Evolutionary conservation across 306 rosid species (phyloP), one percentile per base, ranked within the genome.

Genomic region (Pterocarpus santalinus): DNA sequence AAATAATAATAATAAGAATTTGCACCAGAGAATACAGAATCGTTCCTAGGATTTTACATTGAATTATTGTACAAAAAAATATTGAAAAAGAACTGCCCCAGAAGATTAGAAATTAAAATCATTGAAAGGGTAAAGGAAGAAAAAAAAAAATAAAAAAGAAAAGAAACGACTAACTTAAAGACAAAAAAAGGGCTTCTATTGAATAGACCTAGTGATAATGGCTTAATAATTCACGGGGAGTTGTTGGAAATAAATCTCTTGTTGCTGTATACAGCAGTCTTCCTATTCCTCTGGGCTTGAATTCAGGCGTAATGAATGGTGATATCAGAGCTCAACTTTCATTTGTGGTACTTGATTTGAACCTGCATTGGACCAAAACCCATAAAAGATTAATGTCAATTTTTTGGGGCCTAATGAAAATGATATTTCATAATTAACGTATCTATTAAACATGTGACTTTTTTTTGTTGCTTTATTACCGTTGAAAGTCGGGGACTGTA

Each of bases 241-340:
- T 83, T 70, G 73, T 87, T 85, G 81, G 76, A 73, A 84, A 77
- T 87, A 77, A 86, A 77, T 87, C 78, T 76, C 89, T 89, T 49
- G 5, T 51, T 81, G 80, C 91, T 69, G 89, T 91, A 64, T 90
- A 93, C 93, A 90, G 62, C 80, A 84, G 82, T 86, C 82, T 82
- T 83, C 65, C 56, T 75, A 51, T 53, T 82, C 87, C 60, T 85
- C 85, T 65, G 87, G 80, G 84, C 88, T 66, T 86, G 80, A 81
- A 74, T 78, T 78, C 66, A 83, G 82, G 82, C 78, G 74, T 38
- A 88, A 82, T 73, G 78, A 33, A 66, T 80, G 89, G 82, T 49
- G 86, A 86, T 22, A 22, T 94, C 88, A 92, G 65, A 88, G 97
- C 87, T 94, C 96, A 85, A 89, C 58, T 90, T 93, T 91, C 96